phyloP scores from a whole-genome alignment of 2,329 filamentous ascomycete species.

The Magnaporthiopsis incrustans region DNA sequence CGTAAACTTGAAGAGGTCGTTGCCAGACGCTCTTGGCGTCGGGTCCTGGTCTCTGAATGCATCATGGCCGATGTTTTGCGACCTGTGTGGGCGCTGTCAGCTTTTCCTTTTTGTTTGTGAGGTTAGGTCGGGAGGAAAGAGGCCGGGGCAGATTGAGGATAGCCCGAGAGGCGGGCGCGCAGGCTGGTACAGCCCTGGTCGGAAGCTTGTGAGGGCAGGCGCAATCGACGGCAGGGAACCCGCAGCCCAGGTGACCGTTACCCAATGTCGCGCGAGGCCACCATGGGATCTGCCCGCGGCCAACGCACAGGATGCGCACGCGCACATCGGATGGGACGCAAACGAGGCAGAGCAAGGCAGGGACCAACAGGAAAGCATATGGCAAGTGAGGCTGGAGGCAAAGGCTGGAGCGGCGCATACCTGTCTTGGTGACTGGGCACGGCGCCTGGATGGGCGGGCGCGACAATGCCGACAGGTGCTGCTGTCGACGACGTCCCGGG shows the following conservation, averaged over 20 bases:
- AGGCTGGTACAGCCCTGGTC: not conserved
- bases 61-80: slow-evolving; percentile 29
- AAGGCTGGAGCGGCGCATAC: slow-evolving; percentile 13
- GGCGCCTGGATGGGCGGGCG: slow-evolving; percentile 23
- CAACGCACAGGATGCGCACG: not conserved
- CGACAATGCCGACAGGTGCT: slow-evolving; percentile 28
- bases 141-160: not conserved
- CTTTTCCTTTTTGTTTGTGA: not conserved
- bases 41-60: slow-evolving; percentile 65
- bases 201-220: not conserved
- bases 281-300: not conserved
- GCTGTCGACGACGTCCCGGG: slow-evolving; percentile 39
- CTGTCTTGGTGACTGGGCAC: slow-evolving; percentile 22
- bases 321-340: not conserved
- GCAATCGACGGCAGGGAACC: not conserved
- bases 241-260: not conserved
- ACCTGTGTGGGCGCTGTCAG: slow-evolving; percentile 30
- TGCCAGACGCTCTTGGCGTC: slow-evolving; percentile 63
- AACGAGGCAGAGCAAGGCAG: not conserved
- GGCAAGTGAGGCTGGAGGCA: not conserved
- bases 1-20: slow-evolving; percentile 81
- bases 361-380: not conserved
- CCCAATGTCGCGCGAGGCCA: not conserved
- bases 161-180: not conserved
- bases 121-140: too few species aligned